Conservation (phyloP, 1,284 basidiomycete species). For the Schizopora paradoxa region DNA sequence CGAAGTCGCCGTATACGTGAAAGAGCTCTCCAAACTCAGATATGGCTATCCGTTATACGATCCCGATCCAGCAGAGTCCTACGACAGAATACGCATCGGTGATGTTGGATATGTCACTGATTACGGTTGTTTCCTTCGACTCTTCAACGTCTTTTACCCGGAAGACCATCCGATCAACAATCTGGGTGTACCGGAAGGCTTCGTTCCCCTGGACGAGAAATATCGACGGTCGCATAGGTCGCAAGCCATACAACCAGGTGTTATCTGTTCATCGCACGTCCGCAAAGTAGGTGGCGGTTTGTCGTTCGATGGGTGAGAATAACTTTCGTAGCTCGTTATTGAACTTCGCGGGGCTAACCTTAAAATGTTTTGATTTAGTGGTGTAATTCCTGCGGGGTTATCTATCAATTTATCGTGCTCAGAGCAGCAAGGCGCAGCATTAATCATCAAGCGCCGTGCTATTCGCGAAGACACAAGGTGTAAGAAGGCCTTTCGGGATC, state of each 20-base stretch:
- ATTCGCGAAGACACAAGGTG: not conserved
- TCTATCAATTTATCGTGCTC: not conserved
- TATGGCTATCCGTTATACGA: too few species aligned
- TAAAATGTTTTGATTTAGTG: not conserved
- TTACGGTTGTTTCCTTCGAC: slow-evolving; percentile 5
- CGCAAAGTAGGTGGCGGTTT: not conserved
- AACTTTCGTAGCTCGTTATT: not conserved
- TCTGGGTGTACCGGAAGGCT: slow-evolving; percentile 2
- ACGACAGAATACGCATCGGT: slow-evolving; percentile 5
- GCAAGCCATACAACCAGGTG: not conserved
- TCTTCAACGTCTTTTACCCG: slow-evolving; percentile 6
- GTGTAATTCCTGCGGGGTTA: not conserved
- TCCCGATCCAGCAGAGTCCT: slow-evolving; percentile 5
- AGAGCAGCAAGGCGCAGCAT: slow-evolving; percentile 2
- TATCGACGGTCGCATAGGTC: not conserved
- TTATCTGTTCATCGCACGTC: not conserved
- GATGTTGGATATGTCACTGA: slow-evolving; percentile 8
- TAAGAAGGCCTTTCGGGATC: not conserved
- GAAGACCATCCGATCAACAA: not conserved
- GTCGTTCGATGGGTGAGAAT: not conserved
- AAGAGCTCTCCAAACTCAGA: too few species aligned
- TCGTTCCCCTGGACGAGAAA: not conserved
- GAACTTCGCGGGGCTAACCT: too few species aligned
- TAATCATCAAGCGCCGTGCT: not conserved
- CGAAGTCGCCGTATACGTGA: not conserved